These are phyloP conservation scores for Elaeis guineensis DNA, from an alignment of 176 grass and related monocot genomes.

Conservation along the genomic window DNA sequence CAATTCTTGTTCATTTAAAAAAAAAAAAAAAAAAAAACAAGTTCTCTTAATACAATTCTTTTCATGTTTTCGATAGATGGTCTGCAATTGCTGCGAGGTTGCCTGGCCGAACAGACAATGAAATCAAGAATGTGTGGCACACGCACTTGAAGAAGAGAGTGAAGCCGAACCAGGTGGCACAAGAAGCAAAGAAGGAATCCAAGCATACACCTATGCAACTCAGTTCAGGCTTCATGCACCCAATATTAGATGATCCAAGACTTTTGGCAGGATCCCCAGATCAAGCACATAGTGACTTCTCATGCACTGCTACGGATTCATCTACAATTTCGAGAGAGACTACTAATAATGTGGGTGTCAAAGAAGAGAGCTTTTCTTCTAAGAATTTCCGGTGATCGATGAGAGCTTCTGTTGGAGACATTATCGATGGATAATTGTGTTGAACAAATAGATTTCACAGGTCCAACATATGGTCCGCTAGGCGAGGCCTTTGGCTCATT, in stretches of 20 bases:
- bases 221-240: not conserved
- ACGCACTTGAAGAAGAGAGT: slow-evolving; percentile 17
- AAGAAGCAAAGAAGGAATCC: not conserved
- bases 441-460: not conserved
- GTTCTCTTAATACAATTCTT: too few species aligned
- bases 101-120: slow-evolving; percentile 13
- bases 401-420: slow-evolving; percentile 41
- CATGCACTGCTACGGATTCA: not conserved
- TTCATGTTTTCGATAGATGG: not conserved
- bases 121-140: slow-evolving; percentile 23
- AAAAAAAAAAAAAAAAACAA: too few species aligned
- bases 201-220: too few species aligned
- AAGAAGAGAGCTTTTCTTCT: slow-evolving; percentile 34
- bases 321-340: not conserved
- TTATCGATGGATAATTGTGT: not conserved
- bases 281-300: not conserved
- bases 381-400: slow-evolving; percentile 23
- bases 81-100: slow-evolving; percentile 9
- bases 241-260: not conserved
- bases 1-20: too few species aligned
- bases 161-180: not conserved
- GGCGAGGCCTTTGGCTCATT: not conserved
- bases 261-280: not conserved
- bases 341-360: not conserved
- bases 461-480: slow-evolving; percentile 21